Evolutionary conservation across 2,329 filamentous ascomycete species (phyloP).

Genomic region (Helotiales sp.): DNA sequence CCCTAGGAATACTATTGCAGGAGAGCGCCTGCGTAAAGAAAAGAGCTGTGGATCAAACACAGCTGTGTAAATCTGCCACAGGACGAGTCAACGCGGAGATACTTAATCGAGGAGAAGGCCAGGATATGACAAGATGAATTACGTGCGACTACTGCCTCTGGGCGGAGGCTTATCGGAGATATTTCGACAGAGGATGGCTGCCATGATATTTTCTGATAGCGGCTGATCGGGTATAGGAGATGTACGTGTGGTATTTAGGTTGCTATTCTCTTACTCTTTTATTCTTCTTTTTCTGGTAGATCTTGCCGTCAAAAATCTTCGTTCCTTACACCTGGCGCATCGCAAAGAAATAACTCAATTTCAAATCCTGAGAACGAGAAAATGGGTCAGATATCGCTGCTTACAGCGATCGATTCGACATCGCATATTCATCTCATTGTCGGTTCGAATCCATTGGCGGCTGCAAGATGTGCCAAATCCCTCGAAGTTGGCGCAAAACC

Average conservation of each 20-base stretch:
- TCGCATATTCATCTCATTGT: slow-evolving; percentile 80
- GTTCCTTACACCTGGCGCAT: not conserved
- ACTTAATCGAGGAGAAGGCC: too few species aligned
- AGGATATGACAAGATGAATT: too few species aligned
- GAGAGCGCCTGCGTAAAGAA: too few species aligned
- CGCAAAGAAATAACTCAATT: not conserved
- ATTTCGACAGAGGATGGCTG: too few species aligned
- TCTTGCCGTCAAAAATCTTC: not conserved
- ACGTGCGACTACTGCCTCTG: too few species aligned
- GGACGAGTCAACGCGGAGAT: too few species aligned
- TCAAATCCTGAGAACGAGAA: too few species aligned
- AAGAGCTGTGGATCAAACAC: too few species aligned
- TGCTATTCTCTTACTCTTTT: not conserved
- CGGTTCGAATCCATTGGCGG: slow-evolving; percentile 85
- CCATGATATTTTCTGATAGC: not conserved
- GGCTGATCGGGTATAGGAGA: too few species aligned
- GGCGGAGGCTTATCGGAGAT: too few species aligned
- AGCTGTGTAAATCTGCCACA: too few species aligned
- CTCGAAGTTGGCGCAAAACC: slow-evolving; percentile 80
- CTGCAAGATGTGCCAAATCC: slow-evolving; percentile 76
- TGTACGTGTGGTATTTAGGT: not conserved
- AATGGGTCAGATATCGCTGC: slow-evolving; percentile 48
- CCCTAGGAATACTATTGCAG: too few species aligned
- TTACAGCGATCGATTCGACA: slow-evolving; percentile 70
- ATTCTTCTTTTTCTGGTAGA: not conserved